Base-by-base conservation (phyloP, 176 grass and related monocot genomes). In the Oryza australiensis region DNA sequence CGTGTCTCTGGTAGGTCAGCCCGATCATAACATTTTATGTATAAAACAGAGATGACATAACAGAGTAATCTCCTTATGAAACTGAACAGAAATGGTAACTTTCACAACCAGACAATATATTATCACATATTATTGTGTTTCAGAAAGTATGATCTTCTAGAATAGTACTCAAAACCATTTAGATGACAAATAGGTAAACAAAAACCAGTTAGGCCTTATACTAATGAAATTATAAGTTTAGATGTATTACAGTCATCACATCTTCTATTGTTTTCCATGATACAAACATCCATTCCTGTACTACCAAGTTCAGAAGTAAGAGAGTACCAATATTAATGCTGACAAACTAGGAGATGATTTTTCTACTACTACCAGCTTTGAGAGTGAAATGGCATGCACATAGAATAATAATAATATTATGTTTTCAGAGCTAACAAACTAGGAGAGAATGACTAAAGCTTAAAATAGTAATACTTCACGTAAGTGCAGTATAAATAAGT, bases 201-300 rank as follows among this genome's bases (percentile, higher is more conserved):
- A 0, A 77, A 43, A 38, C 7, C 1, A 42, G 14, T 48, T 3
- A 0, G 60, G 73, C 35, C 82, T 84, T 28, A 77, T 7, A 51
- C n/a, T 12, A 75, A 75, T 55, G 10, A 75, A 71, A 62, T 66
- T 66, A 46, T 5, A 68, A 24, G n/a, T n/a, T 53, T 80, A 67
- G 11, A 43, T 53, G 20, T n/a, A 80, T 67, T 53, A 80, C 42
- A 53, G 28, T 24, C 40, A 7, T 2, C 26, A 33, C 60, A 29
- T 20, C 43, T 68, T 57, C n/a, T 24, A 24, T 12, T 67, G 30
- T 1, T 4, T 26, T 34, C 26, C 4, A 42, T 66, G 38, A 15
- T 62, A 53, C 33, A 62, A 77, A 37, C 32, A 32, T 57, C 7
- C 45, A 27, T 35, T 29, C 28, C 29, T 24, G 26, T 35, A 49